These are phyloP conservation scores for Pythium diclinum DNA, from an alignment of 352 stramenopile genomes.

Conservation along the genomic window DNA sequence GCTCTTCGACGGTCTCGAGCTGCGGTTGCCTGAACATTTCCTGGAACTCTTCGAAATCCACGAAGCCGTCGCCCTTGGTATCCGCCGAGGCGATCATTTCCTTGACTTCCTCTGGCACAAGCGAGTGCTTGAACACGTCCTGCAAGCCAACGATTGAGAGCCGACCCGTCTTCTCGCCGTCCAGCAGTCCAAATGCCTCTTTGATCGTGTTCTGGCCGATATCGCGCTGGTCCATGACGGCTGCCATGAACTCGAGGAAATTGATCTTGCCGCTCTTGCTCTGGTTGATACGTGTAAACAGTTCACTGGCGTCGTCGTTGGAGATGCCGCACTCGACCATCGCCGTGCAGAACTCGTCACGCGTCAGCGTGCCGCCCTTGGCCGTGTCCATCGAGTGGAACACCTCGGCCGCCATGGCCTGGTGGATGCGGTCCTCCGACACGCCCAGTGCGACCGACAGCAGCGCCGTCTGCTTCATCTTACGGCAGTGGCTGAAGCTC, in stretches of 20 bases:
- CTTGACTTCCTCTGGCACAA: constrained; percentile 83
- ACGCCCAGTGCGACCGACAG: constrained; percentile 68
- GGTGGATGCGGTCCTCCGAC: constrained; percentile 70
- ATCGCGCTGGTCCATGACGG: constrained; percentile 88
- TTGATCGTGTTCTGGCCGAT: constrained; percentile 90
- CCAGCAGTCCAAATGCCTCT: constrained; percentile 87
- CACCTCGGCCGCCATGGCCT: constrained; percentile 75
- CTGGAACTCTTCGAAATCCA: constrained; percentile 91
- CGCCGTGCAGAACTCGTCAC: constrained; percentile 91
- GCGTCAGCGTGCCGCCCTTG: constrained; percentile 85
- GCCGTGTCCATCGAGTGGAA: constrained; percentile 86
- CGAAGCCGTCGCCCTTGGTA: constrained; percentile 68
- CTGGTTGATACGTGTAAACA: constrained; percentile 78
- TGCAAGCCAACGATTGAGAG: constrained; percentile 89
- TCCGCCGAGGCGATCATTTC: constrained; percentile 90
- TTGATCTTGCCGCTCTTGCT: constrained; percentile 86
- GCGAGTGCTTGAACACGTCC: constrained; percentile 87
- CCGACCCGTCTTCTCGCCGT: constrained; percentile 88
- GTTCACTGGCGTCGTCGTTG: constrained; percentile 69
- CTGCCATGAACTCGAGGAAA: constrained; percentile 96
- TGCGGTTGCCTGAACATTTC: constrained; percentile 50
- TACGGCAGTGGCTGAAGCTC: constrained; percentile 64
- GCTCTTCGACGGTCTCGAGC: constrained; percentile 37
- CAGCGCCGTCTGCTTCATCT: constrained; percentile 76
- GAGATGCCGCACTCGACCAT: constrained; percentile 87